phyloP scores from a whole-genome alignment of 768 basidiomycete species.

The Mrakia frigida region DNA sequence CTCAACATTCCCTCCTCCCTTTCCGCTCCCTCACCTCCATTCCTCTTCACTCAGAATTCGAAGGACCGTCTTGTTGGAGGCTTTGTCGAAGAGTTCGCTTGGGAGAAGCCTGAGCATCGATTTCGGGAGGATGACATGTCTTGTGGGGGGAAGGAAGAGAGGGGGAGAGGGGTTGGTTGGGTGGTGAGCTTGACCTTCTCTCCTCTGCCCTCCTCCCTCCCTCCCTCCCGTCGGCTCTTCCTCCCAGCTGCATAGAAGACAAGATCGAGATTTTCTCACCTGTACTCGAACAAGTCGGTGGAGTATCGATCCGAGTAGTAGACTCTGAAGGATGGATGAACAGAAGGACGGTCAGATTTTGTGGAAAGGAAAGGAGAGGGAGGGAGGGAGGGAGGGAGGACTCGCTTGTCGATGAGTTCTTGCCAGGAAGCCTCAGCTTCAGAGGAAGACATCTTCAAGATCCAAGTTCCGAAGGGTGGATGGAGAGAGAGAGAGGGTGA shows the following conservation, averaged over 20 bases:
- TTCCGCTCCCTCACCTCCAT: conserved; percentile 53
- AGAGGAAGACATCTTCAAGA: conserved; percentile 6
- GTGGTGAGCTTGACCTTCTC: conserved; percentile 5
- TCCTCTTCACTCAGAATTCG: conserved; percentile 79
- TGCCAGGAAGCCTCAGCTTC: not conserved
- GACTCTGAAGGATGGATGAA: conserved; percentile 14
- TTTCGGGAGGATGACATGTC: conserved; percentile 94
- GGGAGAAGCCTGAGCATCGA: conserved; percentile 90
- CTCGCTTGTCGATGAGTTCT: conserved; percentile 27
- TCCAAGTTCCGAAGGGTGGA: not conserved
- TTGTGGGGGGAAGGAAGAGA: conserved; percentile 38
- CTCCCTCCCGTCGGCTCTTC: not conserved
- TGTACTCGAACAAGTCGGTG: conserved; percentile 74
- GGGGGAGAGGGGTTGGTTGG: not conserved
- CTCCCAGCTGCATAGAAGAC: not conserved
- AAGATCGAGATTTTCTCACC: conserved; percentile 34
- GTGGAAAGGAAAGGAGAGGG: not conserved
- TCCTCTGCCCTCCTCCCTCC: no score
- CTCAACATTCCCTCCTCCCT: not conserved
- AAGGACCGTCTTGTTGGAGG: conserved; percentile 48
- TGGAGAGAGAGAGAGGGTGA: not conserved
- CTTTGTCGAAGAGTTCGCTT: conserved; percentile 2
- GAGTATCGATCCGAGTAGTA: conserved; percentile 26
- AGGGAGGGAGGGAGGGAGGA: not conserved
- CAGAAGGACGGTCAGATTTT: not conserved